Conservation (phyloP, 495 filamentous ascomycete species). For the Pseudotulostoma volvatum region DNA sequence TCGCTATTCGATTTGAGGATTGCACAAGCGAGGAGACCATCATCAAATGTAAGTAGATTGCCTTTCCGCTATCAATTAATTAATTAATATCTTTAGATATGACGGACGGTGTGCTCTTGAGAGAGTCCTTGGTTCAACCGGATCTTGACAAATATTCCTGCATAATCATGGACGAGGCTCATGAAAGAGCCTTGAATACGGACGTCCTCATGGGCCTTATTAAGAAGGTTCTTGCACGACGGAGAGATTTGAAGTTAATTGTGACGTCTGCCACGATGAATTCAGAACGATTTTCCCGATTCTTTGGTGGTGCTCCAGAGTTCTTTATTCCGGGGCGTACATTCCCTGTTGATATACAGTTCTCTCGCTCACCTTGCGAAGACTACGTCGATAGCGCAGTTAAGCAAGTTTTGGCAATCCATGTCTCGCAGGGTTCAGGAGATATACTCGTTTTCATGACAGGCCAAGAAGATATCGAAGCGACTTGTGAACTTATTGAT, state of each 20-base stretch:
- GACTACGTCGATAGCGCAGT: slow-evolving; percentile 97
- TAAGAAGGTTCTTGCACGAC: slow-evolving; percentile 84
- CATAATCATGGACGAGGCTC: slow-evolving; percentile 99
- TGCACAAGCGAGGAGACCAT: slow-evolving; percentile 86
- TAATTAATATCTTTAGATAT: too few species aligned
- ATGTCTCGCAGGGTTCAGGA: slow-evolving; percentile 77
- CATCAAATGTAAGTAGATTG: slow-evolving; percentile 57
- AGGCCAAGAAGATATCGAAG: slow-evolving; percentile 96
- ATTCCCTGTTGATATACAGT: slow-evolving; percentile 95
- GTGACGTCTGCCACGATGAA: slow-evolving; percentile 99
- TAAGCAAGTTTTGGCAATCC: slow-evolving; percentile 92
- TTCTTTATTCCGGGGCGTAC: slow-evolving; percentile 94
- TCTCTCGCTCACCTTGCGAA: slow-evolving; percentile 85
- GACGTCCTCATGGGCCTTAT: slow-evolving; percentile 95
- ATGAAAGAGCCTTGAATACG: slow-evolving; percentile 92
- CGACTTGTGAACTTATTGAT: slow-evolving; percentile 81
- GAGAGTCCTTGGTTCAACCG: slow-evolving; percentile 78
- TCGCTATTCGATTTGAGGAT: slow-evolving; percentile 98
- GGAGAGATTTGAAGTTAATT: slow-evolving; percentile 88
- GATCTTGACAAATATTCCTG: slow-evolving; percentile 96
- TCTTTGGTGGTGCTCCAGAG: slow-evolving; percentile 95
- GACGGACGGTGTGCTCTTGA: slow-evolving; percentile 92
- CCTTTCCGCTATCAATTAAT: too few species aligned
- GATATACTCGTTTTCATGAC: slow-evolving; percentile 99
- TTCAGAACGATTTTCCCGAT: slow-evolving; percentile 83